Percentiles rank a stretch among this genome's conserved stretches.
Conservation (phyloP, 768 basidiomycete species). For the Mycena metata region DNA sequence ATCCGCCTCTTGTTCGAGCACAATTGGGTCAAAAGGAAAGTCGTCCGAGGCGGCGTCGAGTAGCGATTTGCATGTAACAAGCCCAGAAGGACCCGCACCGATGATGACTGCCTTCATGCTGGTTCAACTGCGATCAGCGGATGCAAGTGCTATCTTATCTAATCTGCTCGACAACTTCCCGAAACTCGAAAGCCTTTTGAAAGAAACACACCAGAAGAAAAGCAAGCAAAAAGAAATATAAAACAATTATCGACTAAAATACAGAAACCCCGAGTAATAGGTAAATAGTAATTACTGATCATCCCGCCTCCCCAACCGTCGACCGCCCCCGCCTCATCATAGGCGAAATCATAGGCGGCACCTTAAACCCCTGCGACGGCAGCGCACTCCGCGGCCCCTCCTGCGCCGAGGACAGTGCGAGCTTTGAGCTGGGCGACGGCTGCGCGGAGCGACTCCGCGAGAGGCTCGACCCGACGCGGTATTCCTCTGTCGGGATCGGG, state of each 20-base stretch:
- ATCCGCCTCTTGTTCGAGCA: slow-evolving; percentile 62
- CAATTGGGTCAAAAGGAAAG: slow-evolving; percentile 62
- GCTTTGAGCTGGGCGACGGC: slow-evolving; percentile 57
- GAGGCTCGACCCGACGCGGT: slow-evolving; percentile 64
- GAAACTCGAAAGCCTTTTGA: no score
- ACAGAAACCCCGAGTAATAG: slow-evolving; percentile 26
- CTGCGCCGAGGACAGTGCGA: slow-evolving; percentile 47
- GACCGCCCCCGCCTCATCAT: slow-evolving; percentile 43
- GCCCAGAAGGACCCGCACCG: slow-evolving; percentile 64
- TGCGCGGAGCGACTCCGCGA: slow-evolving; percentile 73
- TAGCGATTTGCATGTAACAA: slow-evolving; percentile 64
- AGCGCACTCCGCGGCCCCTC: slow-evolving; percentile 69
- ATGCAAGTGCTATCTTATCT: background rate
- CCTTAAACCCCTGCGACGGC: slow-evolving; percentile 62
- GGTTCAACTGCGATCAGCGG: background rate
- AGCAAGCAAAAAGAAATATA: slow-evolving; percentile 21
- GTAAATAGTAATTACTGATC: background rate
- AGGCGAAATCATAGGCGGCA: slow-evolving; percentile 52
- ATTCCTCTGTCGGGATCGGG: slow-evolving; percentile 55
- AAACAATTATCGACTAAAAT: slow-evolving; percentile 34
- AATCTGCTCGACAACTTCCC: background rate
- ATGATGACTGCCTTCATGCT: slow-evolving; percentile 53
- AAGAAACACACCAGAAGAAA: background rate
- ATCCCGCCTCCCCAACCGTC: slow-evolving; percentile 38
- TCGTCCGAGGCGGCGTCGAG: slow-evolving; percentile 53